Conservation (phyloP, 805 yeast species). For the Pichia nanzhaoensis region DNA sequence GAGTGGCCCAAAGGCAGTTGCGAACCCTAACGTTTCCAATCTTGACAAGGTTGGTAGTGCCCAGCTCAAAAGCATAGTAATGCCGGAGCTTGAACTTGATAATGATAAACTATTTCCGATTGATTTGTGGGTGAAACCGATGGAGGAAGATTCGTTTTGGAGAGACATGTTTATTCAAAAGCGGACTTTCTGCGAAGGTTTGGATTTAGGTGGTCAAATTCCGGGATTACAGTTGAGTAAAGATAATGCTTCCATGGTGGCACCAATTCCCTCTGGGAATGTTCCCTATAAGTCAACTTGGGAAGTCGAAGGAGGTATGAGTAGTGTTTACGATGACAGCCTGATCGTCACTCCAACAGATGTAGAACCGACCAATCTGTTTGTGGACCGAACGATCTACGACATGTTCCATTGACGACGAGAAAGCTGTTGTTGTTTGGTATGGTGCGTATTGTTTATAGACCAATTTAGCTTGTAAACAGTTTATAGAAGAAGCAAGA, state of each 20-base stretch:
- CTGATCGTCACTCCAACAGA: too few relatives aligned
- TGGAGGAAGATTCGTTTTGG: conserved; percentile 9
- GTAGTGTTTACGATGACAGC: too few relatives aligned
- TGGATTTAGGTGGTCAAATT: background rate
- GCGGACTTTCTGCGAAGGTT: background rate
- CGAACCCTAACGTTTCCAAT: too few relatives aligned
- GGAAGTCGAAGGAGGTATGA: too few relatives aligned
- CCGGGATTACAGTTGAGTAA: background rate
- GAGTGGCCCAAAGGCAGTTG: too few relatives aligned
- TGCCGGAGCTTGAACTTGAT: background rate
- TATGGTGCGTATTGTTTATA: background rate
- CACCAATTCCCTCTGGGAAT: too few relatives aligned
- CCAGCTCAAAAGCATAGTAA: too few relatives aligned
- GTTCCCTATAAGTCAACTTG: too few relatives aligned
- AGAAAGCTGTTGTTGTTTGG: background rate
- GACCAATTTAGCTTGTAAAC: too few relatives aligned
- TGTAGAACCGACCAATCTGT: background rate
- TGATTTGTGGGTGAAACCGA: conserved; percentile 1
- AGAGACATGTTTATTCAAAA: conserved; percentile 4
- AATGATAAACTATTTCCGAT: background rate
- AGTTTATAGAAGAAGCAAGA: too few relatives aligned
- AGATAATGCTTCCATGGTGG: background rate
- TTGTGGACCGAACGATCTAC: conserved; percentile 15
- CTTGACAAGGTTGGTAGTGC: too few relatives aligned
- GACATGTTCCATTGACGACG: conserved; percentile 12